A percentile compares a stretch with the other conserved stretches of the same genome.
Conservation (phyloP, 2,329 filamentous ascomycete genomes). For the Zasmidium angulare region DNA sequence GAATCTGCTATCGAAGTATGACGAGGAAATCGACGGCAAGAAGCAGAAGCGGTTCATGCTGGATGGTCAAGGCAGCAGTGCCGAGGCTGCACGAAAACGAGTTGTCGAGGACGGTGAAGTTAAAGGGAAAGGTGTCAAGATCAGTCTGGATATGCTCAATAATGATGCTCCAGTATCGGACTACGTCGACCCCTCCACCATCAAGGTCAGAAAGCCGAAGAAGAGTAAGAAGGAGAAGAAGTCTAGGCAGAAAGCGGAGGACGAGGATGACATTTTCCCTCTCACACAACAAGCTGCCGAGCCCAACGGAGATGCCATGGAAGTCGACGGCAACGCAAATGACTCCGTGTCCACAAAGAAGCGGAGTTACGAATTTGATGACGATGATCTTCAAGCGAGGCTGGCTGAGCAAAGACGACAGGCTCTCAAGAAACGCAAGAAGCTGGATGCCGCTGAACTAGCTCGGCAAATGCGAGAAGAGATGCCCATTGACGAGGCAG, state of each 20-base stretch:
- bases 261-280: constrained; percentile 56
- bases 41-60: constrained; percentile 85
- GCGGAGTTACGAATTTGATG: constrained; percentile 63
- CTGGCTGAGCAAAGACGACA: constrained; percentile 79
- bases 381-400: constrained; percentile 87
- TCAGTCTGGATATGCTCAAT: constrained; percentile 72
- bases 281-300: constrained; percentile 24
- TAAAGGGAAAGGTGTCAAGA: constrained; percentile 64
- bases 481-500: constrained; percentile 60
- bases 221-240: constrained; percentile 72
- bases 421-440: constrained; percentile 90
- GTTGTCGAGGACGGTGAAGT: constrained; percentile 50
- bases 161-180: constrained; percentile 73
- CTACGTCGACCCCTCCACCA: constrained; percentile 80
- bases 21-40: constrained; percentile 91
- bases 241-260: constrained; percentile 67
- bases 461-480: constrained; percentile 75
- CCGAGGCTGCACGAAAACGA: constrained; percentile 57
- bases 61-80: constrained; percentile 70
- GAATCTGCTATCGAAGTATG: constrained; percentile 82
- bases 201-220: constrained; percentile 94
- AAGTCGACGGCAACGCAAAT: constrained; percentile 60
- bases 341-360: constrained; percentile 53
- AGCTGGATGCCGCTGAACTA: constrained; percentile 79
- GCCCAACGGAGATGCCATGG: constrained; percentile 60